A percentile compares a stretch with the other conserved stretches of the same genome.
Evolutionary conservation across 129 eudicot species (phyloP).

Genomic region (Flaveria brownii): DNA sequence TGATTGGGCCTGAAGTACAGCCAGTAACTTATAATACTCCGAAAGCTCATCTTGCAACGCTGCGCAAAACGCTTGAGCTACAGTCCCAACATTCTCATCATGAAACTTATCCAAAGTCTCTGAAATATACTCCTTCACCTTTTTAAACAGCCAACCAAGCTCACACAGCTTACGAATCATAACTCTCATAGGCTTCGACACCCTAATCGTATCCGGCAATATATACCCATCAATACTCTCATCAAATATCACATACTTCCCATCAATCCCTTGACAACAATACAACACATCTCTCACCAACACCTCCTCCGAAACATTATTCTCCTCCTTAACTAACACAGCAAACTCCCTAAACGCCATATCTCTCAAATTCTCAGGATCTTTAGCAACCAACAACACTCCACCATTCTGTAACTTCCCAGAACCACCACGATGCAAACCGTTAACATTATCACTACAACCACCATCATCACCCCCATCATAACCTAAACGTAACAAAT

Average conservation of each 20-base stretch:
- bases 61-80: conserved; percentile 97
- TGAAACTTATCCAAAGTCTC: conserved; percentile 71
- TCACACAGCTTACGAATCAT: conserved; percentile 80
- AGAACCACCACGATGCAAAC: conserved; percentile 24
- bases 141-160: conserved; percentile 91
- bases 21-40: conserved; percentile 84
- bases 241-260: conserved; percentile 73
- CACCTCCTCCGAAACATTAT: conserved; percentile 82
- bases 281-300: conserved; percentile 93
- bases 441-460: conserved; percentile 18
- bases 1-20: conserved; percentile 82
- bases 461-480: conserved; percentile 20
- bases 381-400: conserved; percentile 64
- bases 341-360: conserved; percentile 76
- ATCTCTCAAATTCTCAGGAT: conserved; percentile 71
- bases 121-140: conserved; percentile 73
- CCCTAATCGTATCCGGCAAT: conserved; percentile 56
- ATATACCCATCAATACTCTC: conserved; percentile 61
- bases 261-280: conserved; percentile 97
- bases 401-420: conserved; percentile 62
- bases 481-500: conserved; percentile 29
- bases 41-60: conserved; percentile 94
- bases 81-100: conserved; percentile 88
- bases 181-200: conserved; percentile 60
- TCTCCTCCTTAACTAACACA: conserved; percentile 66